Conservation (phyloP, 768 basidiomycete species). For the Termitomyces sp. region DNA sequence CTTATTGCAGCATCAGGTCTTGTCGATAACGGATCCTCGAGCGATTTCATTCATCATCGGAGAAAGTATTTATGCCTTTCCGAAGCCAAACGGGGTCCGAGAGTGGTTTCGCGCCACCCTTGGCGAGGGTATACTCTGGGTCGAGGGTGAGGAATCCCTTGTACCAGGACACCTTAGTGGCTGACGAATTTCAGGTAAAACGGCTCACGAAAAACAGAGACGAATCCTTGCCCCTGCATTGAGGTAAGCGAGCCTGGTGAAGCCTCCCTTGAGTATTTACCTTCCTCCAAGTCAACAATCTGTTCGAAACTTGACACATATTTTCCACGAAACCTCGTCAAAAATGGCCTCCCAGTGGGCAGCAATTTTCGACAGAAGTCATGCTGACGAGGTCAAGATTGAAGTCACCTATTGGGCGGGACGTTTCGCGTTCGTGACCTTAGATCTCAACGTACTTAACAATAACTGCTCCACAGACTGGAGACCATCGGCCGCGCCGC, state of each 20-base stretch:
- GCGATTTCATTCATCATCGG: constrained; percentile 51
- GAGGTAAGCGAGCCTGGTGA: constrained; percentile 27
- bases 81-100: constrained; percentile 57
- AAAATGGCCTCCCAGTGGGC: constrained; percentile 48
- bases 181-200: constrained; percentile 33
- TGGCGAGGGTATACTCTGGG: constrained; percentile 61
- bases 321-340: constrained; percentile 53
- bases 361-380: constrained; percentile 35
- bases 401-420: constrained; percentile 56
- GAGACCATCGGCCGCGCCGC: constrained; percentile 59
- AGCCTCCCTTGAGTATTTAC: neutral
- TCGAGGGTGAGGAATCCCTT: constrained; percentile 41
- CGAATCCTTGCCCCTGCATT: constrained; percentile 49
- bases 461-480: constrained; percentile 29
- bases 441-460: neutral
- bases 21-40: constrained; percentile 50
- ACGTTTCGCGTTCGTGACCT: constrained; percentile 46
- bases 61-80: constrained; percentile 51
- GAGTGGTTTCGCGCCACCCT: constrained; percentile 58
- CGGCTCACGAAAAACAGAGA: constrained; percentile 51
- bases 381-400: constrained; percentile 35
- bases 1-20: constrained; percentile 41
- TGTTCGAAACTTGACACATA: constrained; percentile 41
- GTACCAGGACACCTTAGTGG: neutral
- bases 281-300: constrained; percentile 37